phyloP scores from a whole-genome alignment of 306 rosid genomes.

The Dryas alaskensis region DNA sequence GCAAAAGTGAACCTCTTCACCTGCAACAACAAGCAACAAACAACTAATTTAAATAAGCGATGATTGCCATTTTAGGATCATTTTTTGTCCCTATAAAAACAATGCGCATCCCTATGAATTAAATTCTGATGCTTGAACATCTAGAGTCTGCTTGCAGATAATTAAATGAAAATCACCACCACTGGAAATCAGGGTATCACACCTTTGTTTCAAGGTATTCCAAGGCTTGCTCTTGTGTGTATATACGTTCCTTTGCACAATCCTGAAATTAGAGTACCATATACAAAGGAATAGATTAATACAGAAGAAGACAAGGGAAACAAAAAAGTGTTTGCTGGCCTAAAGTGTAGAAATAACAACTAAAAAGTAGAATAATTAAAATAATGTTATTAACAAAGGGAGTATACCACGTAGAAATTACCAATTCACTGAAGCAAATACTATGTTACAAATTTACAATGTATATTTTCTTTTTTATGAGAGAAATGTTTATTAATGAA shows the following conservation, averaged over 20 bases:
- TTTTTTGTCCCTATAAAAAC: background rate
- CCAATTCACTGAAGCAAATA: too few relatives aligned
- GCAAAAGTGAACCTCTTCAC: constrained; percentile 42
- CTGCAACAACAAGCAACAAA: constrained; percentile 39
- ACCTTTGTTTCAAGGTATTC: constrained; percentile 74
- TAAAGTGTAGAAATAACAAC: background rate
- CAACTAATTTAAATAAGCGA: background rate
- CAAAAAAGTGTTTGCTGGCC: background rate
- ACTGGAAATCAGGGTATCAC: background rate
- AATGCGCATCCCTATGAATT: background rate
- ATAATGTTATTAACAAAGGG: background rate
- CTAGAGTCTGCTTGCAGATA: background rate
- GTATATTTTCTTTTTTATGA: too few relatives aligned
- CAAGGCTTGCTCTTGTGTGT: constrained; percentile 68
- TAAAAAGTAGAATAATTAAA: background rate
- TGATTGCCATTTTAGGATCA: too few relatives aligned
- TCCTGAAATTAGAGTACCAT: constrained; percentile 52
- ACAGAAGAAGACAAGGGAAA: background rate
- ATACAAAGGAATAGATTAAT: constrained; percentile 16
- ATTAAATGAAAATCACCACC: background rate
- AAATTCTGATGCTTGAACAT: background rate
- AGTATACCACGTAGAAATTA: background rate
- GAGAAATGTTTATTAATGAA: too few relatives aligned
- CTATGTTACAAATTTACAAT: too few relatives aligned
- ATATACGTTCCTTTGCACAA: constrained; percentile 57